Percentiles rank a stretch among this genome's conserved stretches.
Conservation (phyloP, 768 basidiomycete genomes). For the Suillus weaverae region DNA sequence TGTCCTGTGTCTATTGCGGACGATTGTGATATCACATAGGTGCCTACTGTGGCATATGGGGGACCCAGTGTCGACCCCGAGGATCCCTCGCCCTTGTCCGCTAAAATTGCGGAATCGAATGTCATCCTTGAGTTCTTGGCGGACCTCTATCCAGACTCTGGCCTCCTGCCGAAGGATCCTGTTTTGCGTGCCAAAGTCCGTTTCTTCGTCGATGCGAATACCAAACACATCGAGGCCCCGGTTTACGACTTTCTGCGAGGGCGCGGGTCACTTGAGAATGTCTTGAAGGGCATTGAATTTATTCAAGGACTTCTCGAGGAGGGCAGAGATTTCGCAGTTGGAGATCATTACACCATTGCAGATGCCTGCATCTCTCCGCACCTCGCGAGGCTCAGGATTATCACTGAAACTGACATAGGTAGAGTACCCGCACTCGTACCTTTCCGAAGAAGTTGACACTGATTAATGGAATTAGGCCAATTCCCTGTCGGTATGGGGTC, state of each 20-base stretch:
- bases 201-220: slow-evolving; percentile 56
- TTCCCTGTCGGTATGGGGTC: slow-evolving; percentile 48
- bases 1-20: background rate
- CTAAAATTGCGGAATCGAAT: slow-evolving; percentile 60
- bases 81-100: slow-evolving; percentile 51
- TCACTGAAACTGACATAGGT: slow-evolving; percentile 44
- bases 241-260: slow-evolving; percentile 27
- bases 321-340: slow-evolving; percentile 35
- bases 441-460: background rate
- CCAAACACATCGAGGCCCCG: slow-evolving; percentile 28
- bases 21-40: slow-evolving; percentile 29
- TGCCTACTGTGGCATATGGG: slow-evolving; percentile 58
- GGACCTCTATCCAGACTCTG: slow-evolving; percentile 48
- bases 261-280: slow-evolving; percentile 37
- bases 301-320: slow-evolving; percentile 52
- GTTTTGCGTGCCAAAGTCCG: slow-evolving; percentile 54
- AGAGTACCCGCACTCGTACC: background rate
- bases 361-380: slow-evolving; percentile 60
- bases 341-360: slow-evolving; percentile 53
- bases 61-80: slow-evolving; percentile 53
- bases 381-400: slow-evolving; percentile 45
- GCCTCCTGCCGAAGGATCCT: slow-evolving; percentile 52
- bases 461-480: slow-evolving; percentile 41
- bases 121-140: slow-evolving; percentile 64
- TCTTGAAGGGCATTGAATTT: slow-evolving; percentile 43